These are phyloP conservation scores for Kwoniella sp. DNA, from an alignment of 768 basidiomycete species.

Conservation along the genomic window DNA sequence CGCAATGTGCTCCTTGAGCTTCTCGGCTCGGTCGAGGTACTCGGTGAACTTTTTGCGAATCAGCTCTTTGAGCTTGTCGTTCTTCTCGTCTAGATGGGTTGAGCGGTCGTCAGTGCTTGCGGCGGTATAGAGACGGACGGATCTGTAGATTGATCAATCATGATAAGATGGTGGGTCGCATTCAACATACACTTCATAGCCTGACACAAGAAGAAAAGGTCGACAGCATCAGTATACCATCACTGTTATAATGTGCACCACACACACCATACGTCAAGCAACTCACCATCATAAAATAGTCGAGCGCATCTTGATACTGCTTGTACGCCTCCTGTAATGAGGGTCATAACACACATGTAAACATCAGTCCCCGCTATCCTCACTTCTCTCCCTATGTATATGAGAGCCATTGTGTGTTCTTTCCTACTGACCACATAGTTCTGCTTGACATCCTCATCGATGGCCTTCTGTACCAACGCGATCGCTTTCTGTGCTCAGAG, in stretches of 20 bases:
- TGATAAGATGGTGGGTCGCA: not conserved
- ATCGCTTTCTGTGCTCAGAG: constrained; percentile 70
- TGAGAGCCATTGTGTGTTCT: not conserved
- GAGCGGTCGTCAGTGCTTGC: too few species aligned
- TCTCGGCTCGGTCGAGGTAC: constrained; percentile 89
- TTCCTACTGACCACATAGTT: constrained; percentile 67
- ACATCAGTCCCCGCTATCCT: not conserved
- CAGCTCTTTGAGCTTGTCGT: constrained; percentile 82
- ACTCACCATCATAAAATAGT: constrained; percentile 96
- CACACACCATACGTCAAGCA: not conserved
- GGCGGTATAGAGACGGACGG: not conserved
- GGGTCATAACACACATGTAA: not conserved
- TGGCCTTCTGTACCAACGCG: constrained; percentile 87
- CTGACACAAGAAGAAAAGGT: constrained; percentile 12
- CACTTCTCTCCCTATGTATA: not conserved
- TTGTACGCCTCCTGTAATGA: constrained; percentile 75
- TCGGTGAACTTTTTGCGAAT: constrained; percentile 87
- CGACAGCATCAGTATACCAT: not conserved
- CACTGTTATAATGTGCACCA: not conserved
- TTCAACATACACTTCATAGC: constrained; percentile 53
- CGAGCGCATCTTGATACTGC: constrained; percentile 89
- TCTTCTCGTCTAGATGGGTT: constrained; percentile 95
- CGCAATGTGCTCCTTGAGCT: constrained; percentile 78
- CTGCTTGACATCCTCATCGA: constrained; percentile 87
- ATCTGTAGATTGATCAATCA: not conserved